Evolutionary conservation across 441 rosid genomes (phyloP), one percentile per base, ranked within the genome.

Genomic region (Heliophila coronopifolia): DNA sequence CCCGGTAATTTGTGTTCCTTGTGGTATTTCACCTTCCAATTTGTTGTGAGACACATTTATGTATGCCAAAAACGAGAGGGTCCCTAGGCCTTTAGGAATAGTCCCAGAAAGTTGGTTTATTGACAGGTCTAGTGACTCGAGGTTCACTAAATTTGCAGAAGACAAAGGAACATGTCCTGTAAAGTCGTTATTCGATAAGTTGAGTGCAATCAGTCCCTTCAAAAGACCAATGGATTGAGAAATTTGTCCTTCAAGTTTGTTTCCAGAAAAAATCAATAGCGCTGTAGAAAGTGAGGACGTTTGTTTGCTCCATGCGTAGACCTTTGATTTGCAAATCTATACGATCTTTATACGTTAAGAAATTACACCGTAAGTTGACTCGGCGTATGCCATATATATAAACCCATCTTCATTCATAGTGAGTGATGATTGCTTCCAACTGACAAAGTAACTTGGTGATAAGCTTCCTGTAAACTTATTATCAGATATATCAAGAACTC

Each of bases 41-140:
- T 41, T 39, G 23, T 54, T 54, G 2, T 54, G 8, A 31, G 59
- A 30, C 3, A 54, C 12, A 2, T 30, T 23, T 4, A 54, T 9
- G 32, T 26, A 0, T 0, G 73, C 46, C 23, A 78, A 74, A 44
- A 76, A 78, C 25, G 2, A 32, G 0, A 81, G 70, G 0, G 15
- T 14, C 4, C 36, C 4, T 1, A 76, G 68, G 37, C 12, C 46
- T 1, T 0, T 0, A 11, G 84, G 81, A 23, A 78, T 65, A 0
- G 4, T 27, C 17, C 68, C 79, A 0, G 2, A 30, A 7, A 54
- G 42, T 10, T 23, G 24, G 33, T 54, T 54, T 1, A 17, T 4
- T 15, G 60, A 42, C 2, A 54, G 3, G 25, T 54, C 60, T 3
- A 54, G 33, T 32, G 60, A 42, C 24, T 23, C 34, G 4, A 36